Evolutionary conservation across 306 rosid genomes (phyloP).

Genomic region (Vicia faba): DNA sequence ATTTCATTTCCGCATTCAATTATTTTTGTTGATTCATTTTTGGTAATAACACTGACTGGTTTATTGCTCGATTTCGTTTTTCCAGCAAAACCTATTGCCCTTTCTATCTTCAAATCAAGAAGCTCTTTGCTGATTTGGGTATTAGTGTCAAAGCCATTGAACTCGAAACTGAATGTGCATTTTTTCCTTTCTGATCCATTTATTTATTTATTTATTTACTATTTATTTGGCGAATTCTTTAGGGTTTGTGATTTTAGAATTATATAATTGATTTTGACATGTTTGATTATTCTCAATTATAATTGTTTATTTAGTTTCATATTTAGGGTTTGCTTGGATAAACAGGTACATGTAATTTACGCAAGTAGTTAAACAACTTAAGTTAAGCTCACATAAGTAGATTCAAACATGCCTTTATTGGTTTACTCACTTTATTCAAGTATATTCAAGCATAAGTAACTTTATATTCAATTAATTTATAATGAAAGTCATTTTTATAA

Average conservation of each 20-base stretch:
- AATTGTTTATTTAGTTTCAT: not conserved
- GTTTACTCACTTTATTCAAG: no score
- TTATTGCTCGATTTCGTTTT: not conserved
- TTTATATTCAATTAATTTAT: no score
- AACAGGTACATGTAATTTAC: no score
- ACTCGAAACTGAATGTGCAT: constrained; percentile 68
- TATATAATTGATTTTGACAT: not conserved
- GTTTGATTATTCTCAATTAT: not conserved
- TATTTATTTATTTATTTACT: no score
- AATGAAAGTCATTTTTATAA: no score
- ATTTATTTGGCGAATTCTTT: not conserved
- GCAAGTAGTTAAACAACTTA: no score
- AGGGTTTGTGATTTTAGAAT: not conserved
- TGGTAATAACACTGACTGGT: not conserved
- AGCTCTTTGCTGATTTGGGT: constrained; percentile 53
- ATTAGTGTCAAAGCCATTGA: constrained; percentile 58
- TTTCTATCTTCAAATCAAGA: constrained; percentile 60
- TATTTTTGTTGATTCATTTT: not conserved
- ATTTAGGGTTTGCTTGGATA: not conserved
- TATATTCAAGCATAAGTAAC: no score
- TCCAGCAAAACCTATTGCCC: constrained; percentile 77
- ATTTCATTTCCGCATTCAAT: not conserved
- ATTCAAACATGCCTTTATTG: no score
- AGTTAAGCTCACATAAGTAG: no score
- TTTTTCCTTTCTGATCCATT: no score